Conservation (phyloP, 768 basidiomycete genomes). For the Udeniomyces megalosporus region DNA sequence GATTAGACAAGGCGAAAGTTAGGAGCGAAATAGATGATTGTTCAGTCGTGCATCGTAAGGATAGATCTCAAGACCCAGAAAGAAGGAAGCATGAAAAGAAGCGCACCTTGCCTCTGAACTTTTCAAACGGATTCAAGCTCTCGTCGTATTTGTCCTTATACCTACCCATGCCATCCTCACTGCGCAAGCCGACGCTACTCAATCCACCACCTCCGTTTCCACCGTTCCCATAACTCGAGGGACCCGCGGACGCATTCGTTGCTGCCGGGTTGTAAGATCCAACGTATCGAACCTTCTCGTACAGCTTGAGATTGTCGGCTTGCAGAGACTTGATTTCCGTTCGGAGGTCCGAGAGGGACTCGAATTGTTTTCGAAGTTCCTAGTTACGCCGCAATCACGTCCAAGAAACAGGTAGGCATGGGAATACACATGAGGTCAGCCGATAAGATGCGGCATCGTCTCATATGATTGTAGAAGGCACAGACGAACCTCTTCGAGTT, state of each 20-base stretch:
- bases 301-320: slow-evolving; percentile 88
- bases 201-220: not conserved
- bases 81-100: not conserved
- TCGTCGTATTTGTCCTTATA: slow-evolving; percentile 89
- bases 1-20: not conserved
- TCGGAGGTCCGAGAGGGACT: slow-evolving; percentile 82
- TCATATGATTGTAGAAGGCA: too few relatives aligned
- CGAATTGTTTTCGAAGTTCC: slow-evolving; percentile 92
- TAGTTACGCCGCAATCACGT: slow-evolving; percentile 24
- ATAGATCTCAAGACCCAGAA: not conserved
- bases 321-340: slow-evolving; percentile 81
- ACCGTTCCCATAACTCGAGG: not conserved
- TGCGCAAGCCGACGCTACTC: not conserved
- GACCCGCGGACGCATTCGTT: not conserved
- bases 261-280: slow-evolving; percentile 76
- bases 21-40: not conserved
- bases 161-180: slow-evolving; percentile 60
- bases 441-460: too few relatives aligned
- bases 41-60: too few relatives aligned
- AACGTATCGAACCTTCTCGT: slow-evolving; percentile 98
- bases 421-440: too few relatives aligned
- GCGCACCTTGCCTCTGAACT: slow-evolving; percentile 83
- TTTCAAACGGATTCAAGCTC: slow-evolving; percentile 96
- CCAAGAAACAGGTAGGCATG: too few relatives aligned
- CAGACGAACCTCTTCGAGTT: slow-evolving; percentile 68